Evolutionary conservation across 78 protist genomes (phyloP).

Genomic region (Emiliania huxleyi): DNA sequence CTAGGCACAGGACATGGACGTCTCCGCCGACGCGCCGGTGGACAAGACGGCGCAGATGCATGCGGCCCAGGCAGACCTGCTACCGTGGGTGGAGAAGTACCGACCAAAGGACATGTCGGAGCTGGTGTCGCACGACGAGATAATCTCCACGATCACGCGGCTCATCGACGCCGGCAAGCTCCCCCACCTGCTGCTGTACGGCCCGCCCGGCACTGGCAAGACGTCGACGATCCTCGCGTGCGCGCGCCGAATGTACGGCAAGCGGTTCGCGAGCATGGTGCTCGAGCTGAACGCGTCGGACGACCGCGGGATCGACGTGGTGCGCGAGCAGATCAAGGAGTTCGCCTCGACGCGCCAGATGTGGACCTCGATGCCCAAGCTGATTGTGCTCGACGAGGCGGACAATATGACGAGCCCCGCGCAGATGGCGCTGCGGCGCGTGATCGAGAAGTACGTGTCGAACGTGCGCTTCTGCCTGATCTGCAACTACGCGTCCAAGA

Average conservation of each 20-base stretch:
- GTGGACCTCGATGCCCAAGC: conserved; percentile 59
- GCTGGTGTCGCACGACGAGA: conserved; percentile 76
- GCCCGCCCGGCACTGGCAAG: conserved; percentile 99
- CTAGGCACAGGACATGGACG: background rate
- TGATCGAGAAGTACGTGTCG: conserved; percentile 87
- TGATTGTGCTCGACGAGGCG: conserved; percentile 92
- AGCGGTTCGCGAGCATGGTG: conserved; percentile 34
- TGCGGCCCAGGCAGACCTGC: background rate
- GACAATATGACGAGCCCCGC: conserved; percentile 85
- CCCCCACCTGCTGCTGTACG: conserved; percentile 94
- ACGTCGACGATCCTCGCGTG: conserved; percentile 96
- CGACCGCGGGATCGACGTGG: conserved; percentile 93
- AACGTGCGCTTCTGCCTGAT: conserved; percentile 95
- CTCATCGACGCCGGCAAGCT: conserved; percentile 62
- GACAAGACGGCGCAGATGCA: background rate
- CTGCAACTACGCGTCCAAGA: conserved; percentile 92
- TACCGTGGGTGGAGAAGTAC: conserved; percentile 88
- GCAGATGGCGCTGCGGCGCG: conserved; percentile 90
- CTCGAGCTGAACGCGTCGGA: conserved; percentile 97
- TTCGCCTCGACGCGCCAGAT: conserved; percentile 35
- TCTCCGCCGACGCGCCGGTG: background rate
- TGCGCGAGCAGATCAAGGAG: conserved; percentile 80
- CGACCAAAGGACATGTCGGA: conserved; percentile 73
- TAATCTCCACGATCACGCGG: conserved; percentile 60
- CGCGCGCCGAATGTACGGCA: conserved; percentile 86